These are phyloP conservation scores for Ophiocordyceps sinensis DNA, from an alignment of 2,329 filamentous ascomycete species.

Conservation along the genomic window DNA sequence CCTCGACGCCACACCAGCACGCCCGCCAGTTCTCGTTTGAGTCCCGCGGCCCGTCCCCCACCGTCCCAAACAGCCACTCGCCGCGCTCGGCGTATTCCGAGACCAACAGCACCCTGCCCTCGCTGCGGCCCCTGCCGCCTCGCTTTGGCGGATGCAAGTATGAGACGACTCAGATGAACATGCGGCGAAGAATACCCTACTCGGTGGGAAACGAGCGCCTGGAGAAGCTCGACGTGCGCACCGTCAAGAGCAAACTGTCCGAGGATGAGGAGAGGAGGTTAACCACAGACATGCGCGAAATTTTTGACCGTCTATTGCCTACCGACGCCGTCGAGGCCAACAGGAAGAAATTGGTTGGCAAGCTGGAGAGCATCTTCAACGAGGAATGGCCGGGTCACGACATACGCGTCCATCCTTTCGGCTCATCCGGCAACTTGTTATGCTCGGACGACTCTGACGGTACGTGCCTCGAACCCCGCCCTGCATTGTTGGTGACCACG, in stretches of 20 bases:
- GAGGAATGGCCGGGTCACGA: conserved; percentile 82
- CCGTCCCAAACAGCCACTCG: conserved; percentile 62
- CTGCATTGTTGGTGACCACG: background rate
- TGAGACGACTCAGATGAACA: conserved; percentile 72
- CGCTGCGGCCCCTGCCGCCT: conserved; percentile 49
- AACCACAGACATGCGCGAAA: conserved; percentile 66
- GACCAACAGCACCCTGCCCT: conserved; percentile 59
- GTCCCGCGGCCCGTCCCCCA: conserved; percentile 69
- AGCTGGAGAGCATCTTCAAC: conserved; percentile 78
- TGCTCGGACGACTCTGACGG: conserved; percentile 95
- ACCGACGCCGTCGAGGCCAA: conserved; percentile 65
- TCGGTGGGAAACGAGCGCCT: conserved; percentile 70
- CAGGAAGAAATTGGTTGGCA: conserved; percentile 62
- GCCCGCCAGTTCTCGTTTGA: conserved; percentile 68
- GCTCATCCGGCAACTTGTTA: conserved; percentile 90
- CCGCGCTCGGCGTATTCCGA: conserved; percentile 86
- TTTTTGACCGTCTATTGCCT: conserved; percentile 77
- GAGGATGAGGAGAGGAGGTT: conserved; percentile 62
- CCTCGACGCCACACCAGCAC: conserved; percentile 84
- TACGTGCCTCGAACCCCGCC: conserved; percentile 33
- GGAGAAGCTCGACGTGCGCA: conserved; percentile 55
- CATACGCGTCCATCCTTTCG: conserved; percentile 86
- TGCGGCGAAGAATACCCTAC: conserved; percentile 81
- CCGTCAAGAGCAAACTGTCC: conserved; percentile 55
- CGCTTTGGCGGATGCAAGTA: conserved; percentile 60